Base-by-base conservation (phyloP, 805 yeast species). In the Saccharomycopsis selenospora region DNA sequence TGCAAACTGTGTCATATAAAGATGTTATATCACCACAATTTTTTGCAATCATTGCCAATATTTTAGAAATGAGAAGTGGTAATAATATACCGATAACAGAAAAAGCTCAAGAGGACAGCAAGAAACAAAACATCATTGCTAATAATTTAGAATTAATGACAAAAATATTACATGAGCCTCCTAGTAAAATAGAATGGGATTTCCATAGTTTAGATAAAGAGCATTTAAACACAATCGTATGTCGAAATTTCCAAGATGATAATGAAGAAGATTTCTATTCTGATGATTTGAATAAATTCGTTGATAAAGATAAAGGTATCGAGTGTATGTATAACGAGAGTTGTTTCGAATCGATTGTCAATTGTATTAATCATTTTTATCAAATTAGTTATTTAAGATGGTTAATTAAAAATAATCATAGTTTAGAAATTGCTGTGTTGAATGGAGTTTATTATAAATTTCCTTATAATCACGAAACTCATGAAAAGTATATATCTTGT, bases 21-120 rank as follows among this genome's bases (percentile, higher is more conserved):
- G 93, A 85, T 55, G 66, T 84, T 58, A 75, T 79, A 24, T 75
- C 84, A 0, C 75, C 79, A 3, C 71, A 76, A 7, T 62, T 82
- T 46, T 71, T 82, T 55, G 79, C 76, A 25, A 67, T 74, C 17
- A 70, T 77, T 23, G 75, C 78, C 4, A 71, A 70, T 40, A 65
- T 66, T 3, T 52, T 80, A 41, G 51, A 68, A 3, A 58, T 61
- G 41, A 60, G 83, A 38, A 29, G 61, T 20, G 27, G 55, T 1
- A 36, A 49, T 6, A 50, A 51, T 8, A 45, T 45, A n/a, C n/a
- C n/a, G n/a, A n/a, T n/a, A n/a, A n/a, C n/a, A n/a, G n/a, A n/a
- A n/a, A 61, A 61, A 25, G 18, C 13, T 11, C 18, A 13, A 2
- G 27, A 22, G 2, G 10, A 22, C 18, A 22, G 18, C 27, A 25